A percentile compares a stretch with the other conserved stretches of the same genome.
Evolutionary conservation across 192 early-diverging fungal species (phyloP).

Genomic region (Dispira simplex): DNA sequence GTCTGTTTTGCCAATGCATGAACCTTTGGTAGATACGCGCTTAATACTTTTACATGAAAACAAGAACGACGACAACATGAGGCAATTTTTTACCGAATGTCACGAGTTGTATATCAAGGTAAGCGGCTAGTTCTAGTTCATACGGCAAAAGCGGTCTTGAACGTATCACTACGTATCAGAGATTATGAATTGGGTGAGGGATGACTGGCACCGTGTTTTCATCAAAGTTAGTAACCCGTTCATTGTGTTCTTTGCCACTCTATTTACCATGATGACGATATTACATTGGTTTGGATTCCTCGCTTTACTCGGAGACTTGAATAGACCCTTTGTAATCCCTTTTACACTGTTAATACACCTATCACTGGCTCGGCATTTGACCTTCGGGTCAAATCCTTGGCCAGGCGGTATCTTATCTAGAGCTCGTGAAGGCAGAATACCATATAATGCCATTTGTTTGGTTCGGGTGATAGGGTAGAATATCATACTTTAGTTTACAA

Average conservation of each 20-base stretch:
- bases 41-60: conserved; percentile 74
- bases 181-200: background rate
- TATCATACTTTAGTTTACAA: too few relatives aligned
- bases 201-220: background rate
- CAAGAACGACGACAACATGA: conserved; percentile 60
- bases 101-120: conserved; percentile 87
- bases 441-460: too few relatives aligned
- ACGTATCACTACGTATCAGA: background rate
- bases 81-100: conserved; percentile 64
- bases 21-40: conserved; percentile 34
- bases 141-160: background rate
- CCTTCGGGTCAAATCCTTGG: background rate
- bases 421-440: background rate
- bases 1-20: too few relatives aligned
- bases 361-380: conserved; percentile 33
- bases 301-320: background rate
- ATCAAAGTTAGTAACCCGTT: background rate
- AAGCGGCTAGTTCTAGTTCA: conserved; percentile 5
- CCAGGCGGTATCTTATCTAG: background rate
- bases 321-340: conserved; percentile 68
- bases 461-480: too few relatives aligned
- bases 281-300: background rate
- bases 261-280: background rate
- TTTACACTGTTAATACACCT: conserved; percentile 54
- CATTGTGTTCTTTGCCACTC: background rate